Base-by-base conservation (phyloP, 2,329 filamentous ascomycete species). In the Capronia americana region DNA sequence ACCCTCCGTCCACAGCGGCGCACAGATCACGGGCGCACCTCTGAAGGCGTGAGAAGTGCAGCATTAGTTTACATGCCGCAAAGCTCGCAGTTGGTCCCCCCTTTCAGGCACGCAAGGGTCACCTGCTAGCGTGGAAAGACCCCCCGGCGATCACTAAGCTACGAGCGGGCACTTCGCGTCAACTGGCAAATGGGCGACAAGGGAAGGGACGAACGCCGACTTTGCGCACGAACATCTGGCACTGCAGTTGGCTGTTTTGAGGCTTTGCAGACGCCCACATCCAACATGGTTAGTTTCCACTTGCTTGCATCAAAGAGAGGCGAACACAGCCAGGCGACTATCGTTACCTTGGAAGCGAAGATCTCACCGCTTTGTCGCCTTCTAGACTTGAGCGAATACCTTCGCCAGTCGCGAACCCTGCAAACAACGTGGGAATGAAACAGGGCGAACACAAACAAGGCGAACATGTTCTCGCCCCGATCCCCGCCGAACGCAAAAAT, bases 331-430 rank as follows among this genome's bases (percentile, higher is more conserved):
- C 26, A 55, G 53, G 53, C 28, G 53, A 55, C 12, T 34, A 20
- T 55, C 12, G 51, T 34, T 55, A 34, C 26, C n/a, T 11, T 55
- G 28, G 24, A 48, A 44, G n/a, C 54, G 59, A 59, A 28, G 44
- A 54, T 55, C 54, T 59, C 59, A 60, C 57, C 59, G 55, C 55
- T 48, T 59, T 30, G 51, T 34, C 10, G 17, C 17, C 38, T 53
- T 60, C 28, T 51, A 61, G 57, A 61, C 34, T 34, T 38, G 46
- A 55, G 34, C 24, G 24, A 46, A 10, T 53, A 28, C 50, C 30
- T 20, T 26, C 11, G 38, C 24, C 34, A 12, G n/a, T 30, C 34
- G 41, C 34, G 30, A 59, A 54, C 61, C 54, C 24, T 48, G 61
- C 20, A n/a, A 30, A 23, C 54, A 53, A 63, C 28, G 54, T 57